These are phyloP conservation scores for Carex arenaria DNA, from an alignment of 202 grass and related monocot species.

Conservation along the genomic window DNA sequence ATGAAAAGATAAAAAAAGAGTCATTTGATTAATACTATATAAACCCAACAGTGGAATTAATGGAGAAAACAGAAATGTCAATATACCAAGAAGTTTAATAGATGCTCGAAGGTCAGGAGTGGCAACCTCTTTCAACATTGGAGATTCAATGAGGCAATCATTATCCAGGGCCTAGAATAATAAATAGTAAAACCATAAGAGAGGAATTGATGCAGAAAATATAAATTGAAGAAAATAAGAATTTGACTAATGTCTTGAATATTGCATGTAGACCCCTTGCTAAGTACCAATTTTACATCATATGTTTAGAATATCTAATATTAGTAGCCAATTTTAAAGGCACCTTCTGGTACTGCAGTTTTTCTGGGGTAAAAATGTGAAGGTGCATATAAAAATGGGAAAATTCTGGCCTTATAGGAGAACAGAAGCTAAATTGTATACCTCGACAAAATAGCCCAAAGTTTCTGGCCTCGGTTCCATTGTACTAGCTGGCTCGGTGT, in stretches of 20 bases:
- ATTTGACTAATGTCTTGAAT: neutral
- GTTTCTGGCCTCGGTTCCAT: neutral
- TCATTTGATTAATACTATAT: slow-evolving; percentile 4
- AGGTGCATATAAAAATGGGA: neutral
- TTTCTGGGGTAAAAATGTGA: neutral
- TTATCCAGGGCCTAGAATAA: slow-evolving; percentile 30
- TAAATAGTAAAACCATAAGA: neutral
- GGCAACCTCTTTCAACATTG: slow-evolving; percentile 41
- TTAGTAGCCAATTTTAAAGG: neutral
- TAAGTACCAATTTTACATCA: neutral
- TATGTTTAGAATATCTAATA: neutral
- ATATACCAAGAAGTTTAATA: slow-evolving; percentile 58
- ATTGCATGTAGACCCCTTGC: neutral
- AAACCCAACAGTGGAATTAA: slow-evolving; percentile 19
- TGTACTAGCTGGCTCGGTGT: neutral
- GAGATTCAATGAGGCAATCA: slow-evolving; percentile 35
- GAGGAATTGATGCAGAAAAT: neutral
- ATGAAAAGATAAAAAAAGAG: slow-evolving; percentile 21
- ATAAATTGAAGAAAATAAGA: neutral
- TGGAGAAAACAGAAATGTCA: neutral
- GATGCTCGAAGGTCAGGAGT: slow-evolving; percentile 42
- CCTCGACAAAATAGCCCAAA: neutral
- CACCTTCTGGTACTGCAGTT: neutral
- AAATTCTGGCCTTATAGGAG: neutral
- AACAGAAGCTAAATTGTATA: neutral